phyloP scores from a whole-genome alignment of 2,329 filamentous ascomycete genomes.

The Cladosporium oxysporum region DNA sequence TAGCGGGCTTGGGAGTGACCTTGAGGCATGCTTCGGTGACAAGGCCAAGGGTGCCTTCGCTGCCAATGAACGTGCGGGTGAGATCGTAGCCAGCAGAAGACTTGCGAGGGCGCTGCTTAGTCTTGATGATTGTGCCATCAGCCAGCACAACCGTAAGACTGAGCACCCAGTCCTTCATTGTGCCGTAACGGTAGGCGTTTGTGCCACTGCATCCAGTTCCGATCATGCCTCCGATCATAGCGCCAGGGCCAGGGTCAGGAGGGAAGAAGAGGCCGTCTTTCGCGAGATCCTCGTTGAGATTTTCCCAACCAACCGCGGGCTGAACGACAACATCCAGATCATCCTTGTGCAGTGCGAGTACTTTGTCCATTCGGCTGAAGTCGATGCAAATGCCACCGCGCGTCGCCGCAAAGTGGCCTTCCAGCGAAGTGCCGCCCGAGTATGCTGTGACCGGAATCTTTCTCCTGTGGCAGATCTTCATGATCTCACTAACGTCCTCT shows the following conservation, averaged over 20 bases:
- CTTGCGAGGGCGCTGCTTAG: slow-evolving; percentile 82
- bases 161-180: slow-evolving; percentile 93
- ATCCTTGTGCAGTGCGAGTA: slow-evolving; percentile 74
- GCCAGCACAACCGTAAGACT: slow-evolving; percentile 84
- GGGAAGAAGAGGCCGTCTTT: slow-evolving; percentile 81
- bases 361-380: slow-evolving; percentile 81
- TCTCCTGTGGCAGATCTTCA: slow-evolving; percentile 82
- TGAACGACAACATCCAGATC: slow-evolving; percentile 60
- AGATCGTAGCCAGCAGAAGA: slow-evolving; percentile 90
- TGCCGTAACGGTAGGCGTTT: slow-evolving; percentile 89
- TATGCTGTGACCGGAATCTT: slow-evolving; percentile 84
- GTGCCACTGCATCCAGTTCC: slow-evolving; percentile 78
- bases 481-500: slow-evolving; percentile 80
- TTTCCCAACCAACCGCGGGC: slow-evolving; percentile 80
- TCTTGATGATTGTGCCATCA: slow-evolving; percentile 88
- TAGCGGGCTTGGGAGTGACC: slow-evolving; percentile 76
- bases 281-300: slow-evolving; percentile 75
- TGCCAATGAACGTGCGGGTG: slow-evolving; percentile 85
- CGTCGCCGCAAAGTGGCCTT: slow-evolving; percentile 85
- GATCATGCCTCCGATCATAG: slow-evolving; percentile 89
- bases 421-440: slow-evolving; percentile 83
- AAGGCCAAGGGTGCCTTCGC: slow-evolving; percentile 86
- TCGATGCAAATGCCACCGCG: slow-evolving; percentile 82
- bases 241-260: slow-evolving; percentile 85
- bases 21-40: slow-evolving; percentile 91